Evolutionary conservation across 2,329 filamentous ascomycete species (phyloP).

Genomic region (Rhytidhysteron rufulum): DNA sequence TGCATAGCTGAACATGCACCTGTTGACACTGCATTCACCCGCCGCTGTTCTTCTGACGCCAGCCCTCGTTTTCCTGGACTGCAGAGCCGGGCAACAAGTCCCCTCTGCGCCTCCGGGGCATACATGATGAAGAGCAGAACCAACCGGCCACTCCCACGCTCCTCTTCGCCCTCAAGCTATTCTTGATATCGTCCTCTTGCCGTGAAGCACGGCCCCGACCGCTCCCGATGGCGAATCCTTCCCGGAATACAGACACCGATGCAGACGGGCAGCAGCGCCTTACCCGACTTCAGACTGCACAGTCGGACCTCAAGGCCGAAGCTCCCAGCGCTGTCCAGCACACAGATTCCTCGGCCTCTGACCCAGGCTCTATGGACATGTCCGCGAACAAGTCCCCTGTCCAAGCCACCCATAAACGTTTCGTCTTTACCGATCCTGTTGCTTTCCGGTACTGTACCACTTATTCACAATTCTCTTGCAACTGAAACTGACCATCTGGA

Average conservation of each 20-base stretch:
- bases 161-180: neutral
- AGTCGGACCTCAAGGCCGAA: slow-evolving; percentile 14
- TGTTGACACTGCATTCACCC: too few relatives aligned
- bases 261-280: slow-evolving; percentile 25
- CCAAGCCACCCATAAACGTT: slow-evolving; percentile 47
- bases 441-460: slow-evolving; percentile 49
- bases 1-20: too few relatives aligned
- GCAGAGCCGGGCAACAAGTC: slow-evolving; percentile 4
- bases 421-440: slow-evolving; percentile 64
- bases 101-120: slow-evolving; percentile 1
- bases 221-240: neutral
- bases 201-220: too few relatives aligned
- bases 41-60: too few relatives aligned
- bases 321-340: slow-evolving; percentile 4
- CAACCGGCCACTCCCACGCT: neutral
- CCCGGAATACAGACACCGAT: slow-evolving; percentile 4
- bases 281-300: slow-evolving; percentile 19
- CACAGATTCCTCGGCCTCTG: slow-evolving; percentile 10
- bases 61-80: neutral
- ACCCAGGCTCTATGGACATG: slow-evolving; percentile 11
- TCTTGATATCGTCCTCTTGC: too few relatives aligned
- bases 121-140: neutral
- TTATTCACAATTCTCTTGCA: neutral
- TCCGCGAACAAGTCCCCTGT: slow-evolving; percentile 13
- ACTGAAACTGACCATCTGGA: too few relatives aligned